Percentiles rank a stretch among this genome's conserved stretches.
Conservation (phyloP, 2,329 filamentous ascomycete genomes). For the Plectosphaerella cucumerina region DNA sequence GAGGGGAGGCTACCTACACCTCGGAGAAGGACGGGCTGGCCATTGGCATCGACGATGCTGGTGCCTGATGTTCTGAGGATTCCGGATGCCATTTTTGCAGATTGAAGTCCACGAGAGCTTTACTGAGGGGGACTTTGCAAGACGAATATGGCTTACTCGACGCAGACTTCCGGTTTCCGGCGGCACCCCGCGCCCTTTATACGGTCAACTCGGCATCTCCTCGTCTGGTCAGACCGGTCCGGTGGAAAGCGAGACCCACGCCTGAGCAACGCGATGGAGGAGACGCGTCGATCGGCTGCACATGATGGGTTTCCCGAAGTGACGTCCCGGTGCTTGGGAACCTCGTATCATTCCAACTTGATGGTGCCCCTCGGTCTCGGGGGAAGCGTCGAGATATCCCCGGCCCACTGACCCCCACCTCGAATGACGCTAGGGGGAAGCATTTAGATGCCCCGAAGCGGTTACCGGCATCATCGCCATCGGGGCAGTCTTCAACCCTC, state of each 20-base stretch:
- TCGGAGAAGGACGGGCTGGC: conserved; percentile 39
- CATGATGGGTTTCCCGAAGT: no score
- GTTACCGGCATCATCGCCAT: background rate
- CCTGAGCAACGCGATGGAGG: no score
- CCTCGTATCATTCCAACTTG: no score
- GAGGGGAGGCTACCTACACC: conserved; percentile 9
- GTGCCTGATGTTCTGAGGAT: conserved; percentile 9
- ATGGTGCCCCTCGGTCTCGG: no score
- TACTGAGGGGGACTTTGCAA: no score
- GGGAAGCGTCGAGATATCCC: conserved; percentile 4
- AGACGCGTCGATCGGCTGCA: no score
- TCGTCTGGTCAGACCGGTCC: no score
- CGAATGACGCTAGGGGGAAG: conserved; percentile 18
- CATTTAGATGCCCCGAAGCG: conserved; percentile 10
- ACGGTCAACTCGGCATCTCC: no score
- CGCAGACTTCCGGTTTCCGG: no score
- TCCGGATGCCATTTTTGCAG: conserved; percentile 1
- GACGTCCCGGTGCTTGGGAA: background rate
- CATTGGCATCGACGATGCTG: conserved; percentile 38
- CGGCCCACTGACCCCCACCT: background rate
- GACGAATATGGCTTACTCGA: no score
- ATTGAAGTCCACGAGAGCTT: background rate
- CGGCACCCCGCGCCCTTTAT: no score
- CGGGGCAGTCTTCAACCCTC: conserved; percentile 16
- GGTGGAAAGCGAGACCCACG: no score